These are phyloP conservation scores for Lasiosphaeria miniovina DNA, from an alignment of 495 filamentous ascomycete species.

Conservation along the genomic window DNA sequence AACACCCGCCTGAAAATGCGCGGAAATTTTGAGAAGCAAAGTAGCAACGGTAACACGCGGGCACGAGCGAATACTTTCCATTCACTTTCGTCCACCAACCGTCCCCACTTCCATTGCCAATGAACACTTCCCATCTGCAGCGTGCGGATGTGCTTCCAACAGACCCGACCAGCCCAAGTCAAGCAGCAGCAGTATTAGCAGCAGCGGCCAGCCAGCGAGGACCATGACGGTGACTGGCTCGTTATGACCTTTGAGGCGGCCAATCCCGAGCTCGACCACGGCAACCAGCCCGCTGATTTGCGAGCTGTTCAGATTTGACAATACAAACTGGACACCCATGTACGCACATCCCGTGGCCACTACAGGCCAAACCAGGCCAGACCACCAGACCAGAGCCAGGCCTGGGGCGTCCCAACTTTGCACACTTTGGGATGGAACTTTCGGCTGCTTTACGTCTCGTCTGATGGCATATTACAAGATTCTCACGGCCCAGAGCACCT, in stretches of 20 bases:
- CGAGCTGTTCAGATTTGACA: slow-evolving; percentile 14
- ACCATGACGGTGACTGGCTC: slow-evolving; percentile 16
- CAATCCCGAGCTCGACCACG: slow-evolving; percentile 25
- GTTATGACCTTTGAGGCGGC: slow-evolving; percentile 19
- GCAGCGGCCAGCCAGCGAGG: no score
- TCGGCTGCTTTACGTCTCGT: no score
- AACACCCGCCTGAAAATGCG: not conserved
- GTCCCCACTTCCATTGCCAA: no score
- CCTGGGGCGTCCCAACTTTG: no score
- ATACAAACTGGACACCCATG: not conserved
- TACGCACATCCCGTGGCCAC: slow-evolving; percentile 3
- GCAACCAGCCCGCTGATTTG: slow-evolving; percentile 22
- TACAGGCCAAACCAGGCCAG: not conserved
- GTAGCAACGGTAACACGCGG: slow-evolving; percentile 31
- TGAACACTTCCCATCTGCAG: not conserved
- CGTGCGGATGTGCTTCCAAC: no score
- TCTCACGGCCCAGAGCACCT: no score
- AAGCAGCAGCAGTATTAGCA: not conserved
- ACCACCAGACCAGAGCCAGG: no score
- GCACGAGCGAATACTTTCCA: slow-evolving; percentile 17
- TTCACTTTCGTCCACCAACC: not conserved
- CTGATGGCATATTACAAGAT: no score
- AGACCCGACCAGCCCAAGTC: no score
- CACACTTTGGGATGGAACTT: no score
- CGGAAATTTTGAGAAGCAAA: slow-evolving; percentile 4